Evolutionary conservation across 2,329 filamentous ascomycete genomes (phyloP).

Genomic region (Sarocladiaceae sp.): DNA sequence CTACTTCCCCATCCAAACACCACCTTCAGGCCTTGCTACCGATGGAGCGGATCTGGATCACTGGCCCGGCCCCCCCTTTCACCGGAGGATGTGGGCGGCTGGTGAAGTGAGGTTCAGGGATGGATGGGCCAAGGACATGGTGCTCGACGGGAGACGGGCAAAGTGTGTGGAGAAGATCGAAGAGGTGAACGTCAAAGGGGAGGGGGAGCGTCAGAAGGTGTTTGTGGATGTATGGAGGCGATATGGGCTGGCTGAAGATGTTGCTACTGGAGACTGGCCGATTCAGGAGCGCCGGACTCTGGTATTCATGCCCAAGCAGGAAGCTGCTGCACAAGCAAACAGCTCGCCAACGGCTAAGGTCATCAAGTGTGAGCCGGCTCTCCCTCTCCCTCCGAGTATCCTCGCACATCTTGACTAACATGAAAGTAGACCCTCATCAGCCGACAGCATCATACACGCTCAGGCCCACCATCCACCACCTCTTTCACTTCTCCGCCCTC

Average conservation of each 20-base stretch:
- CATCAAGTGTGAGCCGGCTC: slow-evolving; percentile 21
- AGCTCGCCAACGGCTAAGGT: slow-evolving; percentile 14
- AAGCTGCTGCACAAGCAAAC: slow-evolving; percentile 11
- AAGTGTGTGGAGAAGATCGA: slow-evolving; percentile 41
- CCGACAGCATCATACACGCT: slow-evolving; percentile 44
- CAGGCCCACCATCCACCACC: slow-evolving; percentile 60
- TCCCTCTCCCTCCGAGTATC: background rate
- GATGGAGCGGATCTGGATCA: slow-evolving; percentile 85
- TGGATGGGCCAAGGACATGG: slow-evolving; percentile 23
- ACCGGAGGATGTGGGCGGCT: slow-evolving; percentile 80
- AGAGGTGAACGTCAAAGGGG: slow-evolving; percentile 28
- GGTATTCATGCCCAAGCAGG: slow-evolving; percentile 42
- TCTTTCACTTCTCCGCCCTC: slow-evolving; percentile 87
- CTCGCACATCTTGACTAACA: background rate
- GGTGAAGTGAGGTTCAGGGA: slow-evolving; percentile 57
- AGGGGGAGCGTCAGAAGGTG: slow-evolving; percentile 32
- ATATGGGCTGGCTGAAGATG: slow-evolving; percentile 29
- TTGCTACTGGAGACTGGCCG: background rate
- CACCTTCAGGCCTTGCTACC: slow-evolving; percentile 55
- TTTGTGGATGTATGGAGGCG: slow-evolving; percentile 45
- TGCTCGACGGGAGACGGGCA: slow-evolving; percentile 31
- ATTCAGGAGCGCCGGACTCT: slow-evolving; percentile 39
- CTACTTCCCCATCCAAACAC: slow-evolving; percentile 72
- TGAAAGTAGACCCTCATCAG: slow-evolving; percentile 23
- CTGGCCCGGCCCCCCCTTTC: slow-evolving; percentile 63